These are phyloP conservation scores for Aureococcus anophagefferens DNA, from an alignment of 108 stramenopile genomes.

Conservation along the genomic window DNA sequence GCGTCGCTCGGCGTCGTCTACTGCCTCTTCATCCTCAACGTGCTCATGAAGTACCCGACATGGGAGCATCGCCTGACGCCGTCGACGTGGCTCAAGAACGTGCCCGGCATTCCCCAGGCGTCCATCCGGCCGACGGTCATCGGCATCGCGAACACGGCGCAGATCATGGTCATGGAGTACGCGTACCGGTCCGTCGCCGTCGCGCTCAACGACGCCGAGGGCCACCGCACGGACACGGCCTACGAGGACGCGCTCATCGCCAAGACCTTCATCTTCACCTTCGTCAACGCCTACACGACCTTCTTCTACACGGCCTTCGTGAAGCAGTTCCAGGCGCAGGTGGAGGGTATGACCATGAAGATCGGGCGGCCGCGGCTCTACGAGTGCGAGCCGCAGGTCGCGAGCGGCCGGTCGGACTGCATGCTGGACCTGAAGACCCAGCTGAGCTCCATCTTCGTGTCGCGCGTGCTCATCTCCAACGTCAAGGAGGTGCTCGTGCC, in stretches of 20 bases:
- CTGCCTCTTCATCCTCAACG: no score
- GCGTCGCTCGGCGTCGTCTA: no score
- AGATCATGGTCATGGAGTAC: slow-evolving; percentile 22
- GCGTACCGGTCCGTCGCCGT: slow-evolving; percentile 18
- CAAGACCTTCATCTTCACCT: slow-evolving; percentile 32
- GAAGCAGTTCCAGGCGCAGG: slow-evolving; percentile 16
- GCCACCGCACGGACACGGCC: slow-evolving; percentile 30
- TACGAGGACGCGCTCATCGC: slow-evolving; percentile 28
- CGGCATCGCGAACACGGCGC: slow-evolving; percentile 28
- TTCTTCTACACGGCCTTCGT: slow-evolving; percentile 38
- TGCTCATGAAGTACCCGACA: no score
- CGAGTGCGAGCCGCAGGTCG: no score
- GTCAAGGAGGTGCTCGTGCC: slow-evolving; percentile 24
- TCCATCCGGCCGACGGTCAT: slow-evolving; percentile 3
- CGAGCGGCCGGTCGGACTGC: slow-evolving; percentile 16
- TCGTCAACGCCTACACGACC: slow-evolving; percentile 28
- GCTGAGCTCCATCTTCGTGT: slow-evolving; percentile 10
- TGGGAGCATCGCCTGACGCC: no score
- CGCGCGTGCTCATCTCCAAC: slow-evolving; percentile 24
- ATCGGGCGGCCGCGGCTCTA: not conserved
- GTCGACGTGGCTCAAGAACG: not conserved
- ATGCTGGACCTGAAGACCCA: slow-evolving; percentile 12
- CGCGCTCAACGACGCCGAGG: slow-evolving; percentile 18
- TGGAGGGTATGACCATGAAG: slow-evolving; percentile 19
- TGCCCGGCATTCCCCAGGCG: not conserved